phyloP scores from a whole-genome alignment of 768 basidiomycete genomes.

The Sutorius australiensis region DNA sequence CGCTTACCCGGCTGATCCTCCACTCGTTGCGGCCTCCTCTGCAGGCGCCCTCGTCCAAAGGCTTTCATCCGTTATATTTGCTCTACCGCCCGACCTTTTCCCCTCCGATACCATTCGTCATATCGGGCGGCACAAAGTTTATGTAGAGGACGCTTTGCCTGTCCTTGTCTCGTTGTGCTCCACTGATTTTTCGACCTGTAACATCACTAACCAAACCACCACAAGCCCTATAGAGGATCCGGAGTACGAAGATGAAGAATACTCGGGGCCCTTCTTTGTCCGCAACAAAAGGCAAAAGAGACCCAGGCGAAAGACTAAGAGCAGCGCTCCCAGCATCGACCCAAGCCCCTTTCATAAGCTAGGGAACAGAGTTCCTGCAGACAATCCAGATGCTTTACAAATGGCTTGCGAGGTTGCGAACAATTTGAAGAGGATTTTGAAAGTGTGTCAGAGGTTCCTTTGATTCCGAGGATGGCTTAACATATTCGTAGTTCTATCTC shows the following conservation, averaged over 20 bases:
- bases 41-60: conserved; percentile 20
- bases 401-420: conserved; percentile 16
- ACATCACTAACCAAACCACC: not conserved
- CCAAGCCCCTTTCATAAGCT: conserved; percentile 29
- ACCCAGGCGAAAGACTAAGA: conserved; percentile 16
- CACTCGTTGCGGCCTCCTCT: conserved; percentile 20
- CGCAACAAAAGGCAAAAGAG: conserved; percentile 30
- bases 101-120: conserved; percentile 6
- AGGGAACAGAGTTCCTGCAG: conserved; percentile 25
- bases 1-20: conserved; percentile 29
- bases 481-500: conserved; percentile 23
- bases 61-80: conserved; percentile 25
- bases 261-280: conserved; percentile 1
- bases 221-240: not conserved
- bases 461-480: not conserved
- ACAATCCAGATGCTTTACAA: conserved; percentile 13
- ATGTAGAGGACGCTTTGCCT: conserved; percentile 22
- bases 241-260: conserved; percentile 1
- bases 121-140: conserved; percentile 20
- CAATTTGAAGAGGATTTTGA: conserved; percentile 26
- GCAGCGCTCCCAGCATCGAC: conserved; percentile 20
- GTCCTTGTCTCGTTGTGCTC: conserved; percentile 18
- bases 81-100: conserved; percentile 19
- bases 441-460: conserved; percentile 17
- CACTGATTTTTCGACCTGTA: conserved; percentile 4